These are phyloP conservation scores for Mycena belliarum DNA, from an alignment of 768 basidiomycete species.

Conservation along the genomic window DNA sequence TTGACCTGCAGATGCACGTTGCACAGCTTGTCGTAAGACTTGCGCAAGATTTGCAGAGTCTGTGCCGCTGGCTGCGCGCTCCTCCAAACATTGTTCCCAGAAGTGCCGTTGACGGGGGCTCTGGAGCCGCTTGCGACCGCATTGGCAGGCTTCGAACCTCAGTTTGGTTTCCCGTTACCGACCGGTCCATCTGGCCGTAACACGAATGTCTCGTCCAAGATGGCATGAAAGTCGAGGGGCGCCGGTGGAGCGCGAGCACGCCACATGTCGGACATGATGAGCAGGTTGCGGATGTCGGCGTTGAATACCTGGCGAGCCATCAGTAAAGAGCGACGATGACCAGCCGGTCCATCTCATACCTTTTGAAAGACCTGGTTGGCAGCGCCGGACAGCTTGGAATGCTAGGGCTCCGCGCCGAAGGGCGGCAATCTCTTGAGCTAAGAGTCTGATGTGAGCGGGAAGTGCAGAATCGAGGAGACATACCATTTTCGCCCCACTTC, in stretches of 20 bases:
- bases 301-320: conserved; percentile 75
- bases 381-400: conserved; percentile 73
- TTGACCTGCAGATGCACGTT: conserved; percentile 83
- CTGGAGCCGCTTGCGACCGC: conserved; percentile 27
- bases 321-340: neutral
- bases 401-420: conserved; percentile 90
- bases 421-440: conserved; percentile 88
- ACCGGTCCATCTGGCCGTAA: conserved; percentile 33
- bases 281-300: conserved; percentile 81
- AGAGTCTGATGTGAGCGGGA: neutral
- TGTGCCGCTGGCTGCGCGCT: no score
- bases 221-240: conserved; percentile 79
- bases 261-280: conserved; percentile 99
- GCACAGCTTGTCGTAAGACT: conserved; percentile 58
- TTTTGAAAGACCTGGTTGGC: conserved; percentile 82
- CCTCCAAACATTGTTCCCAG: no score
- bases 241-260: conserved; percentile 82
- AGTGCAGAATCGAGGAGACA: conserved; percentile 12
- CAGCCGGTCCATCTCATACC: no score
- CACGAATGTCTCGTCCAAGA: conserved; percentile 63
- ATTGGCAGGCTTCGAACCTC: conserved; percentile 23
- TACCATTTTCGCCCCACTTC: conserved; percentile 92
- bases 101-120: conserved; percentile 30
- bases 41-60: conserved; percentile 80
- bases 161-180: conserved; percentile 12